These are phyloP conservation scores for Trichoderma breve DNA, from an alignment of 2,329 filamentous ascomycete genomes.

Conservation along the genomic window DNA sequence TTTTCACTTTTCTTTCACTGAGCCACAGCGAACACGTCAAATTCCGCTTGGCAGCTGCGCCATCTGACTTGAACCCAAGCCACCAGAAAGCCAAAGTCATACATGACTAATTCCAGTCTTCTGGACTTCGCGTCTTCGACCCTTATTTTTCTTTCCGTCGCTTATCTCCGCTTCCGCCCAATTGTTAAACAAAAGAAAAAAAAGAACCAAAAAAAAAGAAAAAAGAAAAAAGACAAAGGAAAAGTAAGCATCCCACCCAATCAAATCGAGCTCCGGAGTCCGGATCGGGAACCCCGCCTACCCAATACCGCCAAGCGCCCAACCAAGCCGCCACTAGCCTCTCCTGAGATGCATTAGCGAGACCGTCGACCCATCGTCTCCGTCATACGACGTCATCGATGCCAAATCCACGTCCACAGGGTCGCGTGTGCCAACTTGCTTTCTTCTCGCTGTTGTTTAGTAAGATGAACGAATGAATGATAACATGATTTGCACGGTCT, in stretches of 20 bases:
- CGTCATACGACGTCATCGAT: slow-evolving; percentile 20
- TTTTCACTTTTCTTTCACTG: background rate
- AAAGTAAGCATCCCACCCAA: background rate
- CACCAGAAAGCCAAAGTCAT: background rate
- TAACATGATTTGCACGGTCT: background rate
- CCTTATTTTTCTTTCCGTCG: background rate
- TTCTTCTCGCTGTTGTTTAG: background rate
- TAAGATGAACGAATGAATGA: background rate
- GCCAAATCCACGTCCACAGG: background rate
- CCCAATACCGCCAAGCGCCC: background rate
- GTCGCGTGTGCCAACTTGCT: slow-evolving; percentile 2
- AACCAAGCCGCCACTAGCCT: background rate
- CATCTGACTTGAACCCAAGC: background rate
- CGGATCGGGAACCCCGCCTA: slow-evolving; percentile 14
- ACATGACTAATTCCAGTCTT: background rate
- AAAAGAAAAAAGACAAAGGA: too few species aligned
- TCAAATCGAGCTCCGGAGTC: background rate
- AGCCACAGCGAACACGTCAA: background rate
- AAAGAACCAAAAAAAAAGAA: background rate
- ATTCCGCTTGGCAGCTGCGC: background rate
- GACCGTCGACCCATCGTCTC: background rate
- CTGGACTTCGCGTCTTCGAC: background rate
- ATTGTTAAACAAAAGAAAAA: background rate
- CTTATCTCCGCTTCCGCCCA: background rate
- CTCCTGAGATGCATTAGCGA: background rate